Base-by-base conservation (phyloP, 805 yeast species). In the Osmozyma mogii region DNA sequence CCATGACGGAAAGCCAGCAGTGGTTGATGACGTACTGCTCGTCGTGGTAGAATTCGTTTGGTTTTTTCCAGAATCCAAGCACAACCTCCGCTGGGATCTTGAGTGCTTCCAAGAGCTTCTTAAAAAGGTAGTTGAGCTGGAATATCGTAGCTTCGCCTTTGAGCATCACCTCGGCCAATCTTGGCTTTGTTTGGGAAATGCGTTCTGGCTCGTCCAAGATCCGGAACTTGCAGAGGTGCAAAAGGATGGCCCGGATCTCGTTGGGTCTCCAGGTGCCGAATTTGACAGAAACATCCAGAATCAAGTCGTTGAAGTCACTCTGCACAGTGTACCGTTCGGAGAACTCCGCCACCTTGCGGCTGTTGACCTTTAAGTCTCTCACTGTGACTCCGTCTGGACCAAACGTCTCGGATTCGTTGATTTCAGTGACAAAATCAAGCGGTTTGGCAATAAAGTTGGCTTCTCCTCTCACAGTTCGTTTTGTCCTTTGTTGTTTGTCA, bases 31-130 rank as follows among this genome's bases (percentile, higher is more conserved):
- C 65, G 26, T 67, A 65, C 25, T 74, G 65, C 35, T 65, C 68
- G 35, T 60, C 59, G 35, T 63, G 72, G 36, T 70, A 69, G 28
- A 65, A 58, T 31, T 69, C 77, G 37, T 76, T 76, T 6, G 95
- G 94, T 15, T 77, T 72, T 49, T 88, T 84, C 58, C 88, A 68
- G 46, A 82, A 83, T 4, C 98, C 98, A 15, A 76, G 59, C 2
- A 92, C 75, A 1, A 85, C 66, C 36, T 83, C 92, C 40, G 85
- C 73, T 6, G 79, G 76, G 22, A 92, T 67, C 8, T 79, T 77
- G 28, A 88, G 59, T 0, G 78, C 65, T 31, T 70, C 75, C 27
- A 89, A 74, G 61, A 92, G 72, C 35, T 74, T 71, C 37, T 77
- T 76, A 52, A 85, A 82, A 13, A 85, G 55, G 61, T 81, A 75